Percentiles rank a stretch among this genome's conserved stretches.
These are phyloP conservation scores for Colletotrichum orbiculare DNA, from an alignment of 2,329 filamentous ascomycete genomes.

Conservation along the genomic window DNA sequence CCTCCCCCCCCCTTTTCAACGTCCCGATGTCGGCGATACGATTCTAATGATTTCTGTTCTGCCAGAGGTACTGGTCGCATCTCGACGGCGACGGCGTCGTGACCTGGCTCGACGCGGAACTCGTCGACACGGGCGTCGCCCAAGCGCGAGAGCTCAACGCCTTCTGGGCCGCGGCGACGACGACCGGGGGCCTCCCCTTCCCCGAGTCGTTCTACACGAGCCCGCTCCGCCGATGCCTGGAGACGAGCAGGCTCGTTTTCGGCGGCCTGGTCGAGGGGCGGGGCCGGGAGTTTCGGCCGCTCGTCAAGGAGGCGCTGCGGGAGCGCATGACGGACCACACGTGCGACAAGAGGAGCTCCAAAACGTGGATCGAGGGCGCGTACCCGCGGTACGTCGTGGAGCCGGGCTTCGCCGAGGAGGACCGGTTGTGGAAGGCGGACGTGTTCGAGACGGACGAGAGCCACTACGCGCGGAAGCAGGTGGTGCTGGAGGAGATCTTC, in stretches of 20 bases:
- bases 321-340: constrained; percentile 71
- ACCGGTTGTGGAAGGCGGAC: constrained; percentile 62
- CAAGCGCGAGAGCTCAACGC: constrained; percentile 63
- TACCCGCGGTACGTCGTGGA: constrained; percentile 66
- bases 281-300: constrained; percentile 57
- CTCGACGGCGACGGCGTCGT: constrained; percentile 52
- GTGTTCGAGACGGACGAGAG: constrained; percentile 60
- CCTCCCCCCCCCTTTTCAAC: background rate
- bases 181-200: constrained; percentile 58
- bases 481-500: constrained; percentile 60
- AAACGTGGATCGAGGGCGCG: constrained; percentile 57
- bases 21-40: background rate
- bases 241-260: constrained; percentile 66
- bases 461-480: constrained; percentile 55
- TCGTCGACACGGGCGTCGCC: constrained; percentile 62
- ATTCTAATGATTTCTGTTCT: background rate
- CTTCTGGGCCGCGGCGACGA: constrained; percentile 62
- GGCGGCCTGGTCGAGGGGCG: constrained; percentile 49
- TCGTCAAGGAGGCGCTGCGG: constrained; percentile 68
- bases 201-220: constrained; percentile 67
- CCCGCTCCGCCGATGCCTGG: constrained; percentile 67
- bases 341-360: constrained; percentile 66
- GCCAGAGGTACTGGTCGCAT: constrained; percentile 49
- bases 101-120: constrained; percentile 56
- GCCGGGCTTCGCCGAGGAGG: constrained; percentile 63